phyloP scores from a whole-genome alignment of 2,329 filamentous ascomycete genomes.

The Bipolaris gigantea region DNA sequence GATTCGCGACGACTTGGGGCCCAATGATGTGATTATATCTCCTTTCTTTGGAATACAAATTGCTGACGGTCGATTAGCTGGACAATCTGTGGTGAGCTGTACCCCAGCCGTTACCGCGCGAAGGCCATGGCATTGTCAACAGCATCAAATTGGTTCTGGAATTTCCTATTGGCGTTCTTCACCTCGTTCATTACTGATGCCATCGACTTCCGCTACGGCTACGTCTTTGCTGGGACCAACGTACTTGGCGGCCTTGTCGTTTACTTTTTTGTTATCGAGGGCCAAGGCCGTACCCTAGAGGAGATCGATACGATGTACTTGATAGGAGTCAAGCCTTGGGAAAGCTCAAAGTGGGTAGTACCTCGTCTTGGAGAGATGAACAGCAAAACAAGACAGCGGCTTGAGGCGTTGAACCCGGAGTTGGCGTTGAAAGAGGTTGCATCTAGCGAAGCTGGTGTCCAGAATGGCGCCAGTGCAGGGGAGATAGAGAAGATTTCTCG shows the following conservation, averaged over 20 bases:
- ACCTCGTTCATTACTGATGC: slow-evolving; percentile 73
- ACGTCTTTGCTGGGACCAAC: slow-evolving; percentile 74
- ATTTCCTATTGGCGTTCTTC: slow-evolving; percentile 62
- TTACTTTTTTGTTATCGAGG: slow-evolving; percentile 78
- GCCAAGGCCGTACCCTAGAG: slow-evolving; percentile 71
- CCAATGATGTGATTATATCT: slow-evolving; percentile 54
- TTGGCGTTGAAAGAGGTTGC: slow-evolving; percentile 12
- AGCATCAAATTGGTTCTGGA: slow-evolving; percentile 49
- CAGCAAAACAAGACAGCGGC: slow-evolving; percentile 25
- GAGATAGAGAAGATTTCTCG: slow-evolving; percentile 7
- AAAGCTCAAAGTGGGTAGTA: slow-evolving; percentile 58
- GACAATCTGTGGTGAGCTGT: slow-evolving; percentile 68
- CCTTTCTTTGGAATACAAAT: not conserved
- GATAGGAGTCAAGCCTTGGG: slow-evolving; percentile 63
- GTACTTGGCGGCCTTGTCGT: slow-evolving; percentile 64
- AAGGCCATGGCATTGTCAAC: slow-evolving; percentile 49
- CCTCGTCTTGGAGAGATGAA: slow-evolving; percentile 32
- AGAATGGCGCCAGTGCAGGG: not conserved
- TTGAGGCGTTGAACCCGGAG: slow-evolving; percentile 29
- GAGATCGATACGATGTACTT: slow-evolving; percentile 76
- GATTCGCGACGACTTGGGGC: slow-evolving; percentile 69
- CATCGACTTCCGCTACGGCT: slow-evolving; percentile 72
- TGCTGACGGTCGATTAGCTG: slow-evolving; percentile 52
- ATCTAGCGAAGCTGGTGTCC: not conserved
- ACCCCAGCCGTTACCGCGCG: slow-evolving; percentile 58